Evolutionary conservation across 495 filamentous ascomycete genomes (phyloP).

Genomic region (Neurospora sp.): DNA sequence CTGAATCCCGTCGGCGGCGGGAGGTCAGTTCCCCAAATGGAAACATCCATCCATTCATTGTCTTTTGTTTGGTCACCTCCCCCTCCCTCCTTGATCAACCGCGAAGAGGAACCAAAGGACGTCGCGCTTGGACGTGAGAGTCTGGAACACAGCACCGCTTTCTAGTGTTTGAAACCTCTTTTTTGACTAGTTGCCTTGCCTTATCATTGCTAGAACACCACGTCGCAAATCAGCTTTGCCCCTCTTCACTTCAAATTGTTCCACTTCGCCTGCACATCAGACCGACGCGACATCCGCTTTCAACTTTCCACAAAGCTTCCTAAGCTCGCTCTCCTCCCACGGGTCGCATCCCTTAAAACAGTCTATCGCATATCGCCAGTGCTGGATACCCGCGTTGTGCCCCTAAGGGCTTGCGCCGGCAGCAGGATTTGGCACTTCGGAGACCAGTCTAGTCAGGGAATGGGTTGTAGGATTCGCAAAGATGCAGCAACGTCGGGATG

Average conservation of each 20-base stretch:
- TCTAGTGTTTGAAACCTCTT: background rate
- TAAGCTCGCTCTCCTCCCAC: background rate
- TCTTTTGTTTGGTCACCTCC: background rate
- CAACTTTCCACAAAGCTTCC: background rate
- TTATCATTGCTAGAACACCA: background rate
- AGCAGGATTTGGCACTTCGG: background rate
- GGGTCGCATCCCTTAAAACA: background rate
- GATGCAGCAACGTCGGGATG: constrained; percentile 82
- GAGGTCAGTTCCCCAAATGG: background rate
- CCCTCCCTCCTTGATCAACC: background rate
- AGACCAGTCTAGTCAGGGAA: constrained; percentile 13
- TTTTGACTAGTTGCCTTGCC: background rate
- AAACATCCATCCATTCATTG: background rate
- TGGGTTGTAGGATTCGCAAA: constrained; percentile 30
- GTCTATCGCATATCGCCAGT: background rate
- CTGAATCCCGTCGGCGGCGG: background rate
- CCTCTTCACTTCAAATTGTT: background rate
- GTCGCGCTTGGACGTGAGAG: background rate
- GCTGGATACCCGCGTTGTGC: background rate
- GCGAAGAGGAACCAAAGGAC: background rate
- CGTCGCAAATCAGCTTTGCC: background rate
- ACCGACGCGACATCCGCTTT: background rate
- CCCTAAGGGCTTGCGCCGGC: background rate
- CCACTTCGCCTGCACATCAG: background rate
- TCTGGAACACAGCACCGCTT: background rate